Base-by-base conservation (phyloP, 116 monocot genomes). In the Dioscorea cayenensis region DNA sequence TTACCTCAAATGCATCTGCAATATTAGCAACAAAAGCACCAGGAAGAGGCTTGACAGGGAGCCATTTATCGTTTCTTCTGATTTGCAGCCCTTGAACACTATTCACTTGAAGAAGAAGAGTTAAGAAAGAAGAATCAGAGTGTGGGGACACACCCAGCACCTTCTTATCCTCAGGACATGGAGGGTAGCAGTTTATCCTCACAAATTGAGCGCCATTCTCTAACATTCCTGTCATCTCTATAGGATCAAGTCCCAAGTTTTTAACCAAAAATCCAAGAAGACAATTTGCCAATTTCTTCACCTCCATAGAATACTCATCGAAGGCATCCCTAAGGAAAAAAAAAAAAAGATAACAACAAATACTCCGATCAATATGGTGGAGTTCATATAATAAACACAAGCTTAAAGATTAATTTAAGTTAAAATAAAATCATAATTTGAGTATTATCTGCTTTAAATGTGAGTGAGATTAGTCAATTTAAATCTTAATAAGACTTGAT, bases 161-260 rank as follows among this genome's bases (percentile, higher is more conserved):
- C 38, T 77, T 80, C 32, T 80, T 48, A 17, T 70, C 74, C 51
- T 80, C 49, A 7, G 28, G 32, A 13, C 80, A 84, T 12, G 80
- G 80, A 28, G 84, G 84, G 58, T 80, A 84, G 68, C 80, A 84
- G 49, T 80, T 84, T 4, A 84, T 68, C 75, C 80, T 70, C 5
- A 77, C 20, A 0, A 51, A 4, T 36, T 84, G 84, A 12, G 38
- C 4, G 9, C 73, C 66, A 21, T 52, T 65, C 37, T 73, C 32
- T 17, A 67, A 75, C 21, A 66, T 51, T 20, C 64, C 32, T 3
- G 17, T 13, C 13, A 52, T 14, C 18, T 16, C 12, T 16, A 0
- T 3, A 13, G 52, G 3, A 18, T 52, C 52, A 18, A 52, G 13
- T 3, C 52, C 52, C 52, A 52, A 52, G 18, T 52, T 52, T 18